These are phyloP conservation scores for Golubevia sp. DNA, from an alignment of 1,284 basidiomycete genomes.

Conservation along the genomic window DNA sequence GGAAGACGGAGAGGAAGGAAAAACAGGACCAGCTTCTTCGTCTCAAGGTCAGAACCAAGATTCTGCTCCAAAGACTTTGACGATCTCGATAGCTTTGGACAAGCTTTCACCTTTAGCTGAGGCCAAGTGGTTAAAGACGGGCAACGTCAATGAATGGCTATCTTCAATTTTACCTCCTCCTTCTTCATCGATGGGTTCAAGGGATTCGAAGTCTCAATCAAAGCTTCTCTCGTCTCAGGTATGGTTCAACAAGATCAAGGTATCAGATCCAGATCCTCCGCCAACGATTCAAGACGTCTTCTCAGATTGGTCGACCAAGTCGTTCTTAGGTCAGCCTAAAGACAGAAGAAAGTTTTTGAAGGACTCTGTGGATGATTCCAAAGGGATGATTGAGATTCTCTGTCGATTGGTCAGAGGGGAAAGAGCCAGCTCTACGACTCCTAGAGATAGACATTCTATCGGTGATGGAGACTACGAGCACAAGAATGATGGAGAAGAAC, in stretches of 20 bases:
- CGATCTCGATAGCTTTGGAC: slow-evolving; percentile 13
- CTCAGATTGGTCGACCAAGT: slow-evolving; percentile 28
- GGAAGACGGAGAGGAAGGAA: neutral
- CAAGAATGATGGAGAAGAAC: neutral
- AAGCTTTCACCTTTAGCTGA: slow-evolving; percentile 20
- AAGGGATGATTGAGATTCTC: slow-evolving; percentile 14
- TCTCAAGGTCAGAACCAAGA: too few relatives aligned
- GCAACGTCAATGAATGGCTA: slow-evolving; percentile 24
- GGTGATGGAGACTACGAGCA: neutral
- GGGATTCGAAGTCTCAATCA: neutral
- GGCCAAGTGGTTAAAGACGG: slow-evolving; percentile 35
- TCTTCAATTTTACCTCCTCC: slow-evolving; percentile 15
- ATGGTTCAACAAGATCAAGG: slow-evolving; percentile 37
- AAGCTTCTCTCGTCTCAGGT: slow-evolving; percentile 7
- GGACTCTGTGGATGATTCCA: slow-evolving; percentile 2
- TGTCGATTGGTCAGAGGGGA: slow-evolving; percentile 6
- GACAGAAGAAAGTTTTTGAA: slow-evolving; percentile 30
- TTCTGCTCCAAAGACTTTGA: too few relatives aligned
- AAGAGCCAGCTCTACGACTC: slow-evolving; percentile 1
- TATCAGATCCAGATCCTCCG: slow-evolving; percentile 44
- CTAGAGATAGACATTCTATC: neutral
- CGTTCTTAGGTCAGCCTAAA: slow-evolving; percentile 18
- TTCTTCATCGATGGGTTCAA: neutral
- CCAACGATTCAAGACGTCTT: slow-evolving; percentile 32
- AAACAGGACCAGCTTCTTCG: too few relatives aligned